These are phyloP conservation scores for Ascodesmis nigricans DNA, from an alignment of 495 filamentous ascomycete species.

Conservation along the genomic window DNA sequence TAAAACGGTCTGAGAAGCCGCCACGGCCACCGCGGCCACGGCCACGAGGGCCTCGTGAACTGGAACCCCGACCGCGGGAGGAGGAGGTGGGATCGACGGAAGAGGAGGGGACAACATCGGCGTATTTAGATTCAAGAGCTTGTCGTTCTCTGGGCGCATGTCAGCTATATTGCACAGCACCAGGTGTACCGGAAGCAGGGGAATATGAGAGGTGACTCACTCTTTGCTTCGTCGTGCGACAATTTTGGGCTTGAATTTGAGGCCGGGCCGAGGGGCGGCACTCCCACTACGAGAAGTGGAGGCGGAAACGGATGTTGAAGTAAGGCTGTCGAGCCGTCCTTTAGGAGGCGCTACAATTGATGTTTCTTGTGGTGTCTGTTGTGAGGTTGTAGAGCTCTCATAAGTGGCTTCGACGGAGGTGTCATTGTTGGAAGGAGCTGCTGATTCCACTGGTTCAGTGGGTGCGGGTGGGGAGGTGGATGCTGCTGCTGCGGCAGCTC, in stretches of 20 bases:
- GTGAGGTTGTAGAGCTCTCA: too few species aligned
- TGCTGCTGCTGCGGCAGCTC: too few species aligned
- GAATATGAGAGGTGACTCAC: slow-evolving; percentile 4
- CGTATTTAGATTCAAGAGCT: slow-evolving; percentile 16
- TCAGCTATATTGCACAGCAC: background rate
- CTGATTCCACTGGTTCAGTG: too few species aligned
- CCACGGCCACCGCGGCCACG: slow-evolving; percentile 11
- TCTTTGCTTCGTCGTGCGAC: slow-evolving; percentile 13
- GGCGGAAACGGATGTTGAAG: slow-evolving; percentile 1
- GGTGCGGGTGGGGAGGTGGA: too few species aligned
- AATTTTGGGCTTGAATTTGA: slow-evolving; percentile 18
- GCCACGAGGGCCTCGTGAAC: background rate
- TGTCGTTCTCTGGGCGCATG: slow-evolving; percentile 14
- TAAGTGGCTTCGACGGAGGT: too few species aligned
- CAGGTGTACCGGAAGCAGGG: background rate
- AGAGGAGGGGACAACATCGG: too few species aligned
- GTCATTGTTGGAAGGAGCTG: too few species aligned
- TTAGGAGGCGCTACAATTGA: slow-evolving; percentile 19
- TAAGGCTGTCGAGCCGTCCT: slow-evolving; percentile 17
- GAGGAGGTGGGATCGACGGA: too few species aligned
- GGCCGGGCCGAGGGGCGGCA: slow-evolving; percentile 2
- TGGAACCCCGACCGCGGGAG: slow-evolving; percentile 6
- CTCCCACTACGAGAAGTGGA: slow-evolving; percentile 1
- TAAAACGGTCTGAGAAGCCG: slow-evolving; percentile 6
- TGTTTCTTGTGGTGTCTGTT: too few species aligned